Evolutionary conservation across 805 yeast genomes (phyloP).

Genomic region (Maudiozyma serrabonitensis): DNA sequence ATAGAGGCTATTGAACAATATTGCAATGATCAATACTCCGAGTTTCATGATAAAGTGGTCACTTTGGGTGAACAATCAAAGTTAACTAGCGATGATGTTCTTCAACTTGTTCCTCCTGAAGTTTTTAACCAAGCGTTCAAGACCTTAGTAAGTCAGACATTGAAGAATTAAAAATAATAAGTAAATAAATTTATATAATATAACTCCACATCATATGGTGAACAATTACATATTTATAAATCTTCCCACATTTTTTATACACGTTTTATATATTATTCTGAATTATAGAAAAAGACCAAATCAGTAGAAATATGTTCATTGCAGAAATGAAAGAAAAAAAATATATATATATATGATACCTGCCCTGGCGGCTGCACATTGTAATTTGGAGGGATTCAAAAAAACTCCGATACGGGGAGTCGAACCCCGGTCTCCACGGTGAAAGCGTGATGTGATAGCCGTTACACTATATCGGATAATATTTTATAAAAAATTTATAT

Average conservation of each 20-base stretch:
- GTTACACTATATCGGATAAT: conserved; percentile 12
- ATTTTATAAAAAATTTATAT: background rate
- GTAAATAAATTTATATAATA: too few species aligned
- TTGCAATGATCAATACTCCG: conserved; percentile 47
- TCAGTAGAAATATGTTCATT: too few species aligned
- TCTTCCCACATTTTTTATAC: too few species aligned
- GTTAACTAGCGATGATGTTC: conserved; percentile 5
- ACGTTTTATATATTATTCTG: too few species aligned
- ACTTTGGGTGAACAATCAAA: conserved; percentile 18
- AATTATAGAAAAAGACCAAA: too few species aligned
- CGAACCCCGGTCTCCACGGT: conserved; percentile 16
- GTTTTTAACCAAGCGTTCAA: background rate
- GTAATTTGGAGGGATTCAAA: too few species aligned
- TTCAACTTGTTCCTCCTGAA: conserved; percentile 15
- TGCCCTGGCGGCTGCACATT: too few species aligned
- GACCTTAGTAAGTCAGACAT: background rate
- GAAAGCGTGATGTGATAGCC: conserved; percentile 15
- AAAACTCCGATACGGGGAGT: conserved; percentile 13
- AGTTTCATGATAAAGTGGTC: conserved; percentile 34
- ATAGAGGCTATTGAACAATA: conserved; percentile 60
- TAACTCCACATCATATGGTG: too few species aligned
- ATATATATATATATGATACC: too few species aligned
- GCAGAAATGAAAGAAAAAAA: too few species aligned
- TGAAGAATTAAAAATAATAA: background rate
- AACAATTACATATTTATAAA: too few species aligned